phyloP scores from a whole-genome alignment of 169 alveolate species.

The Cryptosporidium bovis region DNA sequence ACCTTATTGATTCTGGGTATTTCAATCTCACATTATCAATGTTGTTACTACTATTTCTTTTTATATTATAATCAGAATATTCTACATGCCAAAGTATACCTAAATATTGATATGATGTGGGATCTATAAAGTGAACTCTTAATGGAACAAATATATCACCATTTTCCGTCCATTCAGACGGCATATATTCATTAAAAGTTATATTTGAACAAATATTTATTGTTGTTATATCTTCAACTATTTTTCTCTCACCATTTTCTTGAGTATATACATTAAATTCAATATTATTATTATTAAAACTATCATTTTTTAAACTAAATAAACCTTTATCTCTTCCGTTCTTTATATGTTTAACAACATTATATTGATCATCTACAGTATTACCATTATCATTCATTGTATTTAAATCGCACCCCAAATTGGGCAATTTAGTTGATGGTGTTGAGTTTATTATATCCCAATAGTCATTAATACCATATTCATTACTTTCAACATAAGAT shows the following conservation, averaged over 20 bases:
- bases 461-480: slow-evolving; percentile 1
- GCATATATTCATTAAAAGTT: slow-evolving; percentile 59
- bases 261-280: background rate
- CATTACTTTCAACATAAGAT: background rate
- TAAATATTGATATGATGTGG: slow-evolving; percentile 59
- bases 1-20: slow-evolving; percentile 17
- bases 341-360: background rate
- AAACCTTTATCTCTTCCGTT: background rate
- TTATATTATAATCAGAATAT: slow-evolving; percentile 1
- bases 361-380: background rate
- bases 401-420: slow-evolving; percentile 35
- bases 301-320: background rate
- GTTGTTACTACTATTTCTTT: background rate
- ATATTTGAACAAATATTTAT: slow-evolving; percentile 24
- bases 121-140: slow-evolving; percentile 47
- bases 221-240: slow-evolving; percentile 12
- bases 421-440: slow-evolving; percentile 65
- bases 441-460: slow-evolving; percentile 66
- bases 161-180: slow-evolving; percentile 50
- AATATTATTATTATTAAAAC: background rate
- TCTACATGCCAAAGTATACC: slow-evolving; percentile 73
- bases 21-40: background rate
- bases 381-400: background rate
- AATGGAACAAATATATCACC: slow-evolving; percentile 64
- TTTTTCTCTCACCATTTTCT: background rate